These are phyloP conservation scores for Sonneratia alba DNA, from an alignment of 345 rosid species.

Conservation along the genomic window DNA sequence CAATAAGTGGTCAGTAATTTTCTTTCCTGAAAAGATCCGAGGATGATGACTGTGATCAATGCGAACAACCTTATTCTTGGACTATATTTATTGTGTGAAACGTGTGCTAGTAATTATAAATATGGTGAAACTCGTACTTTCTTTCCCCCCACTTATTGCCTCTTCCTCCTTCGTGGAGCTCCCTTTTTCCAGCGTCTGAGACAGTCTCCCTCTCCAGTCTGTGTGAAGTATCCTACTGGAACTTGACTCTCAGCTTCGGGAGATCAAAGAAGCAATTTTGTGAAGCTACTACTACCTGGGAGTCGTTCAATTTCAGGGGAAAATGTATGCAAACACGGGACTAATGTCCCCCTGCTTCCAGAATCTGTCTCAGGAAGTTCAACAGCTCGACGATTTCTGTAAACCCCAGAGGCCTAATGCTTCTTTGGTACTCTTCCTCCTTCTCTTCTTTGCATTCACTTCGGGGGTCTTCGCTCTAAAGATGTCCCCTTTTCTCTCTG, in stretches of 20 bases:
- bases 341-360: slow-evolving; percentile 72
- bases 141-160: too few species aligned
- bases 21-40: too few species aligned
- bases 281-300: neutral
- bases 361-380: slow-evolving; percentile 51
- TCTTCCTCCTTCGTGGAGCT: too few species aligned
- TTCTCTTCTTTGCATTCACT: slow-evolving; percentile 9
- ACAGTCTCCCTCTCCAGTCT: too few species aligned
- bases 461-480: neutral
- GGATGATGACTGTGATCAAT: too few species aligned
- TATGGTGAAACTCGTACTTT: too few species aligned
- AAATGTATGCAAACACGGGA: slow-evolving; percentile 85
- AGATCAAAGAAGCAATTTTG: neutral
- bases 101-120: too few species aligned
- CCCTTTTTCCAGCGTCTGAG: too few species aligned
- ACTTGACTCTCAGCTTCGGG: neutral
- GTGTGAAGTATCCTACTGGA: too few species aligned
- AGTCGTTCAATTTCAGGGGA: slow-evolving; percentile 1
- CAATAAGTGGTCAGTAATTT: too few species aligned
- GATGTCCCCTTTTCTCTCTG: neutral
- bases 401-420: slow-evolving; percentile 49
- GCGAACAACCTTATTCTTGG: too few species aligned
- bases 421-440: slow-evolving; percentile 35
- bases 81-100: too few species aligned
- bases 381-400: slow-evolving; percentile 64